These are phyloP conservation scores for Ogataea pini DNA, from an alignment of 805 yeast species.

Conservation along the genomic window DNA sequence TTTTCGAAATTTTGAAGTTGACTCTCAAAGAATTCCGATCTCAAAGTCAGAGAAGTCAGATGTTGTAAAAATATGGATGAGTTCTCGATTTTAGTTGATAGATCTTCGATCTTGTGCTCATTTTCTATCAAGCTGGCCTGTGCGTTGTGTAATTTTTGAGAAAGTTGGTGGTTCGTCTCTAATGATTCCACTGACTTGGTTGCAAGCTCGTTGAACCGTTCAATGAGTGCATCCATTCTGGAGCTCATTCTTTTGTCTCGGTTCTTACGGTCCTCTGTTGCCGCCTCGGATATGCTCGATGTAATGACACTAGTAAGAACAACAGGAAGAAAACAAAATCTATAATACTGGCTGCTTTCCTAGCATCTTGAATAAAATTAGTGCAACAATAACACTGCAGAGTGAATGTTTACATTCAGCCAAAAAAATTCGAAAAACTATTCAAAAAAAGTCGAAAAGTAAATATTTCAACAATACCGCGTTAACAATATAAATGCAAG, in stretches of 20 bases:
- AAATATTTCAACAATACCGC: conserved; percentile 1
- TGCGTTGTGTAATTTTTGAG: conserved; percentile 17
- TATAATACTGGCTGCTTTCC: background rate
- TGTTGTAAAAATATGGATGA: conserved; percentile 33
- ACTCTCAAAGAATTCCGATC: conserved; percentile 38
- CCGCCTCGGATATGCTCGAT: too few species aligned
- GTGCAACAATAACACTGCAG: background rate
- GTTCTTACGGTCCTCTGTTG: too few species aligned
- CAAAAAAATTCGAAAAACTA: conserved; percentile 3
- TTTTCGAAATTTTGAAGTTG: conserved; percentile 34
- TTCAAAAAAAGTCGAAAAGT: conserved; percentile 3
- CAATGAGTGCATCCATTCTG: conserved; percentile 18
- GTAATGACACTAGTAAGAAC: too few species aligned
- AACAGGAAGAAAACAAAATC: too few species aligned
- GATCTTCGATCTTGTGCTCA: conserved; percentile 26
- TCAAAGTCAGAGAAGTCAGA: conserved; percentile 32
- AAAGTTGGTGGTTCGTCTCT: conserved; percentile 19
- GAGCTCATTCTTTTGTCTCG: conserved; percentile 8
- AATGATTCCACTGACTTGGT: conserved; percentile 19
- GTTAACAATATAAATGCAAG: background rate
- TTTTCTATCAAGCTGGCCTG: conserved; percentile 22
- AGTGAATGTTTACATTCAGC: conserved; percentile 7
- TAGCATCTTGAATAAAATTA: background rate
- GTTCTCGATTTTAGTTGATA: conserved; percentile 28
- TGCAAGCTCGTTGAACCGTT: conserved; percentile 18